Base-by-base conservation (phyloP, 306 rosid species). In the Citrullus mucosospermus region DNA sequence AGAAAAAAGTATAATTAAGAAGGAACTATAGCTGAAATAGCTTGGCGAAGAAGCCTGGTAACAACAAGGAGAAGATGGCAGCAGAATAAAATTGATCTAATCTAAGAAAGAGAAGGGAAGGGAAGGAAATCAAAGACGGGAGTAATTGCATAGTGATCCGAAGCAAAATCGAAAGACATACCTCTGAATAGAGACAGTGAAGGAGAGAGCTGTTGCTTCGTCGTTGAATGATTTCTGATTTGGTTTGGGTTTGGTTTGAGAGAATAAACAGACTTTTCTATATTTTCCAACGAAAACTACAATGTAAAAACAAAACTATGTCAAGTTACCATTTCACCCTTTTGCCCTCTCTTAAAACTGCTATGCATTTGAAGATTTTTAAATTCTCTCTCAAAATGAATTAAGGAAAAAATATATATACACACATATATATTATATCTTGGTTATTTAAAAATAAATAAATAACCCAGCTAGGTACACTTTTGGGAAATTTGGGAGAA, bases 251-350 rank as follows among this genome's bases (percentile, higher is more conserved):
- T 56, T 32, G 58, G 71, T 28, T 55, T 55, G 54, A 59, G 25
- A 77, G 72, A 44, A 63, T 30, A 78, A 51, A 17, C 56, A 60
- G 44, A 59, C 71, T 57, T 38, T 41, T 58, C 15, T 58, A 58
- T 77, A 48, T 22, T 58, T 38, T 4, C 81, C 75, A 46, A 78
- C 75, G 81, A 78, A 66, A 66, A 65, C 81, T 78, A 48, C 81
- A n/a, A 78, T 51, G 75, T 48, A 65, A 48, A 30, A 50, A 61
- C 70, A 20, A 78, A 15, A 56, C 69, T 10, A 30, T 48, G 12
- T 12, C 7, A 63, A 62, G 28, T 78, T 9, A 78, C 81, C 9
- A 65, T 78, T 51, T 34, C 62, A 28, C 59, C 81, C 81, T 16
- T 53, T 6, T 53, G 2, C 57, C 0, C 57, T 53, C 56, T 5